These are phyloP conservation scores for Phytopythium delawarense DNA, from an alignment of 352 stramenopile species.

Conservation along the genomic window DNA sequence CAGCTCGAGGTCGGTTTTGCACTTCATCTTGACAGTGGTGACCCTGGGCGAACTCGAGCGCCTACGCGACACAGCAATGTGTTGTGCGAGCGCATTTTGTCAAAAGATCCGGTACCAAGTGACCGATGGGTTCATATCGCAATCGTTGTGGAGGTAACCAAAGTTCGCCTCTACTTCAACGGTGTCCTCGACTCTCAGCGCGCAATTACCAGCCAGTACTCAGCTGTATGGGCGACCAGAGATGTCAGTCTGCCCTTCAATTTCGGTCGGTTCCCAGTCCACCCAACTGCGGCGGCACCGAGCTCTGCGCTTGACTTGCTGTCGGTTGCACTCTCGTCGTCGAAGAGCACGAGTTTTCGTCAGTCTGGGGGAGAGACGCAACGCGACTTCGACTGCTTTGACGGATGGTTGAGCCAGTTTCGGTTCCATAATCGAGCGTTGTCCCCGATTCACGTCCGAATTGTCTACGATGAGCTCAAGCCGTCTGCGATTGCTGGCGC, in stretches of 20 bases:
- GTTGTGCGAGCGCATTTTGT: conserved; percentile 58
- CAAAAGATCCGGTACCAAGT: conserved; percentile 63
- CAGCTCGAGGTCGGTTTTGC: conserved; percentile 62
- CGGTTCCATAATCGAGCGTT: conserved; percentile 88
- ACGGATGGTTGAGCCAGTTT: conserved; percentile 83
- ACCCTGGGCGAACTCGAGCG: not conserved
- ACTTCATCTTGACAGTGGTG: not conserved
- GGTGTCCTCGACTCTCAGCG: conserved; percentile 83
- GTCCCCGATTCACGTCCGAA: conserved; percentile 90
- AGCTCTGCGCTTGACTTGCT: conserved; percentile 16
- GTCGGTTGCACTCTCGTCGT: conserved; percentile 15
- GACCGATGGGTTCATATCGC: conserved; percentile 84
- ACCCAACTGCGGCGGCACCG: not conserved
- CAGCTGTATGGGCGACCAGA: conserved; percentile 19
- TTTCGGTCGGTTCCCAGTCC: conserved; percentile 34
- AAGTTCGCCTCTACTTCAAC: conserved; percentile 90
- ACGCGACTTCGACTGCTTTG: conserved; percentile 44
- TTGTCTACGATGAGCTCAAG: conserved; percentile 86
- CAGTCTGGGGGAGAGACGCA: not conserved
- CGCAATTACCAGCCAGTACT: conserved; percentile 33
- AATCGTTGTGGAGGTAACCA: conserved; percentile 79
- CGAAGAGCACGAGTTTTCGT: conserved; percentile 9
- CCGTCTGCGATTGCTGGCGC: not conserved
- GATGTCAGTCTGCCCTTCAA: conserved; percentile 46
- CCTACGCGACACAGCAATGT: not conserved